Base-by-base conservation (phyloP, 2,329 filamentous ascomycete genomes). In the Cladobotryum protrusum region DNA sequence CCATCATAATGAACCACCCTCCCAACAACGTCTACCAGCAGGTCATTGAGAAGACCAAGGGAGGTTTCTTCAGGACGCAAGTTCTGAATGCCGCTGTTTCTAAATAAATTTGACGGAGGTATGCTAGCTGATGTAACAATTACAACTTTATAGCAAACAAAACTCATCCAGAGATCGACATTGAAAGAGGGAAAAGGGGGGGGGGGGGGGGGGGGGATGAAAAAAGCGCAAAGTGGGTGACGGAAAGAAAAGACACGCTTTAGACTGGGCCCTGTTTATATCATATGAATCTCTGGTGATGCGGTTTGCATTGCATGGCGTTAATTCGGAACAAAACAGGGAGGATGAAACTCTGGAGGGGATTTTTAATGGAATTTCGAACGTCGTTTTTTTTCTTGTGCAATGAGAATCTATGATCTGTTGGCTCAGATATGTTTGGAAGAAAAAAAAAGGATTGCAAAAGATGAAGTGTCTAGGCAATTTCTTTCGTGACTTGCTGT, bases 1-100 rank as follows among this genome's bases (percentile, higher is more conserved):
- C 93, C 48, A 93, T 99, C 47, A 84, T 97, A 61, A 99, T 99
- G 92, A 97, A 99, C 78, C 93, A 99, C 75, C 93, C 92, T 46
- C 92, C 93, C 55, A 93, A 95, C 76, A 96, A 90, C 57, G 92
- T 99, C 59, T 97, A 99, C 74, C 92, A 96, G 76, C 92, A 99
- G 73, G 93, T 99, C 64, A 99, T 99, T 65, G 93, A 99, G 81
- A 84, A 90, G 74, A 99, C 93, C 52, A 97, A 97, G 83, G 93
- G 93, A 57, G 91, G 89, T 51, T 97, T 97, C 81, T 99, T 99
- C 82, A 78, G 93, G 67, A 99, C 93, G 57, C 93, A 97, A 69
- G 93, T 99, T 46, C 78, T 99, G 60, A 95, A 74, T 58, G 76
- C 79, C n/a, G 79, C 79, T 47, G 75, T 83, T 52, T 76, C 77